Evolutionary conservation across 2,329 filamentous ascomycete species (phyloP).

Genomic region (Didymella glomerata): DNA sequence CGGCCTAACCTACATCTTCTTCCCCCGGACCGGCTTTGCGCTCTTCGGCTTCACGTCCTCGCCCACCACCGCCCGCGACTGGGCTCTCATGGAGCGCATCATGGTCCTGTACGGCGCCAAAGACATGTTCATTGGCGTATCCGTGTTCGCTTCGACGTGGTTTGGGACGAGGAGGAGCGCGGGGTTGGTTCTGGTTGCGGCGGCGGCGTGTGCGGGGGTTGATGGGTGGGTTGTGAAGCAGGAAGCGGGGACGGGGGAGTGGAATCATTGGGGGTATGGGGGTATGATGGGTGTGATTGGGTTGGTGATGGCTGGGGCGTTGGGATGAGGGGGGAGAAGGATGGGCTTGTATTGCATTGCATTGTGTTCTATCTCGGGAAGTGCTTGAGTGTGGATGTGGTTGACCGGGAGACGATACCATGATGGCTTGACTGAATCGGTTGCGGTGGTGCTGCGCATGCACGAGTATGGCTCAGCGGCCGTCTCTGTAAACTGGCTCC

Average conservation of each 20-base stretch:
- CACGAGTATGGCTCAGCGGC: neutral
- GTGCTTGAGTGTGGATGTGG: neutral
- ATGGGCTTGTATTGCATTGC: neutral
- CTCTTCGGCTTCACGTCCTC: constrained; percentile 50
- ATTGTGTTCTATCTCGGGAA: too few relatives aligned
- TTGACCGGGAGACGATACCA: neutral
- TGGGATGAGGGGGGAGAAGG: constrained; percentile 19
- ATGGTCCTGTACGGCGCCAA: constrained; percentile 59
- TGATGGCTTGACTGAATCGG: too few relatives aligned
- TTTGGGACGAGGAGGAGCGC: constrained; percentile 53
- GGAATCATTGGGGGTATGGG: constrained; percentile 61
- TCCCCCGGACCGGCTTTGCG: constrained; percentile 45
- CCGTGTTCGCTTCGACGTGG: constrained; percentile 51
- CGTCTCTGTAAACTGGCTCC: constrained; percentile 2
- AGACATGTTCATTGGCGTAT: constrained; percentile 60
- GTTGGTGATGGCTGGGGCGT: constrained; percentile 42
- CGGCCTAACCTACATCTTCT: constrained; percentile 54
- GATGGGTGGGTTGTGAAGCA: constrained; percentile 56
- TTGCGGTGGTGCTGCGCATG: neutral
- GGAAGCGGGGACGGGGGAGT: constrained; percentile 54
- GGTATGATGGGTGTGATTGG: constrained; percentile 50
- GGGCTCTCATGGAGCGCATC: constrained; percentile 55
- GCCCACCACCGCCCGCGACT: constrained; percentile 40
- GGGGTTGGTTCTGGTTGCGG: constrained; percentile 56
- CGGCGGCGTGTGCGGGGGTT: constrained; percentile 54